phyloP scores from a whole-genome alignment of 2,329 filamentous ascomycete species.

The Arthrocladium fulminans region DNA sequence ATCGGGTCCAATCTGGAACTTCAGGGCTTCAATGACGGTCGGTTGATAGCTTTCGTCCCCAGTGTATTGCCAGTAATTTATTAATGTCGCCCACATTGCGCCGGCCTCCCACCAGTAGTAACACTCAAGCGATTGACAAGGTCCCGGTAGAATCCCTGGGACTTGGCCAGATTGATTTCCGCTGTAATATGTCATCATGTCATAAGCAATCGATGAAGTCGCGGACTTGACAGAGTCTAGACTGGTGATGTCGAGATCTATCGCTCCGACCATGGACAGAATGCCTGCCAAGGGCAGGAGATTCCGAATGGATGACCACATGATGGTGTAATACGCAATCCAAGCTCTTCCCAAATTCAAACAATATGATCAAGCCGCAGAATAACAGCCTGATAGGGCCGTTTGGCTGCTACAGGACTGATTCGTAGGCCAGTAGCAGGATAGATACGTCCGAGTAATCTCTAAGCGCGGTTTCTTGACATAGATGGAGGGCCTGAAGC shows the following conservation, averaged over 20 bases:
- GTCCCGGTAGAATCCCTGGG: constrained; percentile 27
- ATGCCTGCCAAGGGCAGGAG: constrained; percentile 18
- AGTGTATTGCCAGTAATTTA: constrained; percentile 38
- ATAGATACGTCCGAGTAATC: background rate
- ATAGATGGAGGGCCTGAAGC: background rate
- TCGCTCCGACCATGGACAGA: constrained; percentile 11
- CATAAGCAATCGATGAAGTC: constrained; percentile 26
- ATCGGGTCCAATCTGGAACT: constrained; percentile 32
- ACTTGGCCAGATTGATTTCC: constrained; percentile 26
- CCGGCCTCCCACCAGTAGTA: constrained; percentile 34
- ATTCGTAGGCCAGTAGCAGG: background rate
- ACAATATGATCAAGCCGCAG: background rate
- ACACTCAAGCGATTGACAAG: constrained; percentile 18
- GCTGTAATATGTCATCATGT: constrained; percentile 29
- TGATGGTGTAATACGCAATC: background rate
- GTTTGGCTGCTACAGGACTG: background rate
- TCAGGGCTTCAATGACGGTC: constrained; percentile 30
- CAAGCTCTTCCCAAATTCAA: background rate
- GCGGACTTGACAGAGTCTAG: constrained; percentile 28
- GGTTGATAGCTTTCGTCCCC: constrained; percentile 34
- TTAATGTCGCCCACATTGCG: constrained; percentile 30
- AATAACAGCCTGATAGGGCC: background rate
- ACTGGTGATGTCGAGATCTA: constrained; percentile 18
- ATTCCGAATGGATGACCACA: constrained; percentile 4
- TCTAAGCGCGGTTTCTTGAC: background rate